Evolutionary conservation across 2,329 filamentous ascomycete species (phyloP).

Genomic region (Karstenula rhodostoma): DNA sequence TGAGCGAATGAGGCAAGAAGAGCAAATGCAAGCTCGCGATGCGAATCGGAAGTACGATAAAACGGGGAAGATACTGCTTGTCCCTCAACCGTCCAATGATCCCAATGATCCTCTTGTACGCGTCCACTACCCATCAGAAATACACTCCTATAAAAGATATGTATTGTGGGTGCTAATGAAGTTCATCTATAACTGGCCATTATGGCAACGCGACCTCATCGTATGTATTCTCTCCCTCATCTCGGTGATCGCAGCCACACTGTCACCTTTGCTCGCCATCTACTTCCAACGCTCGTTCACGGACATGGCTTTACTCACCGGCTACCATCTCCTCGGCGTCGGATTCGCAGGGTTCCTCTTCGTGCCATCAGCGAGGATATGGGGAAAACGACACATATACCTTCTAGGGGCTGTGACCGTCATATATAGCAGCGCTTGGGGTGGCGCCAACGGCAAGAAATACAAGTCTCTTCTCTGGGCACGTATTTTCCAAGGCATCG

Average conservation of each 20-base stretch:
- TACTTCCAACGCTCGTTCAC: slow-evolving; percentile 73
- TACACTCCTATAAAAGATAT: not conserved
- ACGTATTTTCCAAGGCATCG: slow-evolving; percentile 84
- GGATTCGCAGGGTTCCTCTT: slow-evolving; percentile 84
- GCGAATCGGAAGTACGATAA: slow-evolving; percentile 74
- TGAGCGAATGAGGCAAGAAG: slow-evolving; percentile 35
- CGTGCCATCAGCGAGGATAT: slow-evolving; percentile 86
- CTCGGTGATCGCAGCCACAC: slow-evolving; percentile 82
- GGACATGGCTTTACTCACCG: slow-evolving; percentile 82
- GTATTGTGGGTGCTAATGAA: not conserved
- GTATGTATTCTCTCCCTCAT: slow-evolving; percentile 79
- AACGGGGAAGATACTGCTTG: slow-evolving; percentile 77
- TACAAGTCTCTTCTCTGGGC: slow-evolving; percentile 80
- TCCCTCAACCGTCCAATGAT: slow-evolving; percentile 90
- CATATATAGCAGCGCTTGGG: slow-evolving; percentile 80
- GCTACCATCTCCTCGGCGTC: slow-evolving; percentile 85
- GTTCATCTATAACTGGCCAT: slow-evolving; percentile 74
- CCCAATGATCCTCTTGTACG: slow-evolving; percentile 83
- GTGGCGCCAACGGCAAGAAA: slow-evolving; percentile 70
- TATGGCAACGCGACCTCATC: slow-evolving; percentile 85
- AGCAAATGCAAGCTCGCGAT: slow-evolving; percentile 39
- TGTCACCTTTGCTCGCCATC: slow-evolving; percentile 81
- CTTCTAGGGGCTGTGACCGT: slow-evolving; percentile 78
- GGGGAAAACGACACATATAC: slow-evolving; percentile 92
- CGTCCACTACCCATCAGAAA: slow-evolving; percentile 8